phyloP scores from a whole-genome alignment of 1,284 basidiomycete species.

The Cutaneotrichosporon sp. region DNA sequence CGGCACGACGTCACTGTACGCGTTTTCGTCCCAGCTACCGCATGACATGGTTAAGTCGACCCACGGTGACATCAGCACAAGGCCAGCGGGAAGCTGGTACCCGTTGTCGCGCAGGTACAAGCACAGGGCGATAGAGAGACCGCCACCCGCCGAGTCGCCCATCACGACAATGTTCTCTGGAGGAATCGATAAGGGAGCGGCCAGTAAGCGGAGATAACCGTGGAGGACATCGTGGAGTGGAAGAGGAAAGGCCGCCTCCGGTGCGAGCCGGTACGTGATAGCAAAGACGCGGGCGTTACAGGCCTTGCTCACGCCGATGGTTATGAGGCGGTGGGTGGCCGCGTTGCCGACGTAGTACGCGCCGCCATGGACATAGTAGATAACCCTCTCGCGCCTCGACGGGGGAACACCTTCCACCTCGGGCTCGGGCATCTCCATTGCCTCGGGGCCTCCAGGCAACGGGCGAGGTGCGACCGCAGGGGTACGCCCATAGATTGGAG shows the following conservation, averaged over 20 bases:
- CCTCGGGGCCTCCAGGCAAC: not conserved
- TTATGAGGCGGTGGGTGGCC: constrained; percentile 87
- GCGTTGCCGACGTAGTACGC: constrained; percentile 94
- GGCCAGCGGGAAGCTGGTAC: constrained; percentile 75
- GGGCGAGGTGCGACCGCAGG: not conserved
- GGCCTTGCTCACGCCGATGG: constrained; percentile 86
- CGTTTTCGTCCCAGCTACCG: constrained; percentile 95
- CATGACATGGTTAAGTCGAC: constrained; percentile 94
- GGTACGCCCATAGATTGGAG: constrained; percentile 6
- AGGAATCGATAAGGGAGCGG: constrained; percentile 80
- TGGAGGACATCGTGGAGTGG: constrained; percentile 87
- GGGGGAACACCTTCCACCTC: constrained; percentile 30
- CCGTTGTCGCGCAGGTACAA: constrained; percentile 87
- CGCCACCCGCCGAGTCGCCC: constrained; percentile 93
- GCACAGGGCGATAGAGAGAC: constrained; percentile 76
- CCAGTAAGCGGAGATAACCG: constrained; percentile 80
- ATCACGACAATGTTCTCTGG: constrained; percentile 83
- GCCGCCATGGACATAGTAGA: constrained; percentile 92
- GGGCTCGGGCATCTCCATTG: constrained; percentile 18
- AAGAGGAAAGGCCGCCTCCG: constrained; percentile 90
- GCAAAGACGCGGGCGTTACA: constrained; percentile 92
- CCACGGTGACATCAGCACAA: constrained; percentile 89
- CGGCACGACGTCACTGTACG: constrained; percentile 75
- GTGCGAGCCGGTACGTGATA: constrained; percentile 94
- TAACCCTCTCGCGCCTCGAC: constrained; percentile 68